A percentile compares a stretch with the other conserved stretches of the same genome.
These are phyloP conservation scores for Gloeostereum incarnatum DNA, from an alignment of 768 basidiomycete species.

Conservation along the genomic window DNA sequence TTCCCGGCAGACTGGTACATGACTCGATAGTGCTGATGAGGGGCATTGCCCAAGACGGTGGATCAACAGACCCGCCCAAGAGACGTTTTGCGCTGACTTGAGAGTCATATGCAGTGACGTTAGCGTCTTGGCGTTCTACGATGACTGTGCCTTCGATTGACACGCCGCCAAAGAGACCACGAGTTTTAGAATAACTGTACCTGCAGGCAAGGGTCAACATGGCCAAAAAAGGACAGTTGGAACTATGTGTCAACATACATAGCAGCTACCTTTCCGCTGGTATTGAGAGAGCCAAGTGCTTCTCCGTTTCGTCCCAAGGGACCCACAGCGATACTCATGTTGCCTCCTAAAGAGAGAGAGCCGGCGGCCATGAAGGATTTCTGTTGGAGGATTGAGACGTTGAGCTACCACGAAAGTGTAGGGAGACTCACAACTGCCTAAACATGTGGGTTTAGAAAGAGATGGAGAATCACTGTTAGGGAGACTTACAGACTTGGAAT, in stretches of 20 bases:
- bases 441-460: constrained; percentile 6
- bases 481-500: constrained; percentile 59
- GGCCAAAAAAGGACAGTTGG: constrained; percentile 1
- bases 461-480: constrained; percentile 4
- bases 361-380: constrained; percentile 93
- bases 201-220: constrained; percentile 22
- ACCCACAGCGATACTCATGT: constrained; percentile 82
- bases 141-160: constrained; percentile 87
- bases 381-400: constrained; percentile 19
- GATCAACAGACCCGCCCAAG: constrained; percentile 64
- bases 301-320: constrained; percentile 95
- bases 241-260: too few species aligned
- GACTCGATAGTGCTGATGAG: constrained; percentile 69
- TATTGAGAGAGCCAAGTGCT: constrained; percentile 71
- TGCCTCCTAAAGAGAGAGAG: constrained; percentile 83
- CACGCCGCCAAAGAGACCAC: constrained; percentile 89
- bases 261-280: constrained; percentile 82
- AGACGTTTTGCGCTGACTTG: constrained; percentile 73
- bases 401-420: constrained; percentile 2
- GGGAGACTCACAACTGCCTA: constrained; percentile 58
- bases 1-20: constrained; percentile 63
- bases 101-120: constrained; percentile 68
- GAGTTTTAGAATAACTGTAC: constrained; percentile 89
- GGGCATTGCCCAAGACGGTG: constrained; percentile 71
- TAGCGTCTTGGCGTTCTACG: constrained; percentile 90